Evolutionary conservation across 192 early-diverging fungal genomes (phyloP), one percentile per base, ranked within the genome.

Genomic region (Radiomyces spectabilis): DNA sequence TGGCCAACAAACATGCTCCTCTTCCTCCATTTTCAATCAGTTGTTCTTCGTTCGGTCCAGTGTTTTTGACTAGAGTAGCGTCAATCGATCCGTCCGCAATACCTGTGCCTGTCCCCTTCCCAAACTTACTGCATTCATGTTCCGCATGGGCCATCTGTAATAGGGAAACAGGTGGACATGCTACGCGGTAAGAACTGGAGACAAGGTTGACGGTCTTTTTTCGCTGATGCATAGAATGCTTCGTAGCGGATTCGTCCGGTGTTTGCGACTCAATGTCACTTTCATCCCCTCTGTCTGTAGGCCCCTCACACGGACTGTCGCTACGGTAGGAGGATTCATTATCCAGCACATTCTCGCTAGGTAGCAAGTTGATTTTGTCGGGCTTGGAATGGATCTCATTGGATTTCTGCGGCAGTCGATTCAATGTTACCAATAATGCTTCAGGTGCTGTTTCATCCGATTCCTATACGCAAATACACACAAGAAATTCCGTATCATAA

Each of bases 21-120:
- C 89, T 69, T 5, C 85, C 89, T 27, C 81, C 87, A 71, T 92
- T 92, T 59, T 92, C 89, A 54, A 88, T 76, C 75, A 87, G 72
- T 49, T 85, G 84, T 43, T 87, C 84, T 8, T 83, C 79, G 49
- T 68, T 78, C 16, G 81, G 78, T 7, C 89, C 85, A 39, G 78
- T 81, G 40, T n/a, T n/a, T n/a, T n/a, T n/a, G n/a, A n/a, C n/a
- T n/a, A n/a, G n/a, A 82, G 82, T 53, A 0, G 63, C 76, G 39
- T 44, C 29, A 34, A 31, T 30, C n/a, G 2, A 43, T 40, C 15
- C 35, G 3, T 19, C 40, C n/a, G n/a, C n/a, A n/a, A n/a, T n/a
- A n/a, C n/a, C n/a, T n/a, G n/a, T n/a, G n/a, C n/a, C n/a, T n/a
- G n/a, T n/a, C n/a, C n/a, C n/a, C 10, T 12, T 12, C 1, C 8